These are phyloP conservation scores for Ceratocystis huliohia DNA, from an alignment of 2,329 filamentous ascomycete species.

Conservation along the genomic window DNA sequence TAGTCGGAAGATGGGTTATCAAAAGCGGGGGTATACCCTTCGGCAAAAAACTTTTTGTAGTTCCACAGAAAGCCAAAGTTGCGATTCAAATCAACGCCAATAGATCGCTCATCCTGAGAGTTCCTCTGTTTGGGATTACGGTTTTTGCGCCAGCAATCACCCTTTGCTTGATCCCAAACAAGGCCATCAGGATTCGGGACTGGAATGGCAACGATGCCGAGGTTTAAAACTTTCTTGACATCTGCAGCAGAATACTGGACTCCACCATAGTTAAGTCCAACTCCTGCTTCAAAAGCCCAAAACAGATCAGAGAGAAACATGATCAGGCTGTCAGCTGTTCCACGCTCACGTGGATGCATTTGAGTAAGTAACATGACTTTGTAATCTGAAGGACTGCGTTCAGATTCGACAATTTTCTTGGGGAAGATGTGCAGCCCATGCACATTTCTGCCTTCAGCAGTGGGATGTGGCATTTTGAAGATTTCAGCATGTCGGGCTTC, in stretches of 20 bases:
- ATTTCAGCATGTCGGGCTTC: slow-evolving; percentile 31
- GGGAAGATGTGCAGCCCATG: slow-evolving; percentile 28
- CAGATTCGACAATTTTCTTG: slow-evolving; percentile 12
- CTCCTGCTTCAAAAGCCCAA: slow-evolving; percentile 37
- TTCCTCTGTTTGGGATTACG: slow-evolving; percentile 30
- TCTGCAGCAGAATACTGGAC: slow-evolving; percentile 40
- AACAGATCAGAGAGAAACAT: slow-evolving; percentile 48
- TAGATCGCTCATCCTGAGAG: slow-evolving; percentile 23
- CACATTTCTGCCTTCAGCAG: slow-evolving; percentile 32
- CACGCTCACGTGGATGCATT: slow-evolving; percentile 47
- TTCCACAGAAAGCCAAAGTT: slow-evolving; percentile 49
- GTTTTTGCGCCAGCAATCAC: slow-evolving; percentile 45
- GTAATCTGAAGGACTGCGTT: slow-evolving; percentile 26
- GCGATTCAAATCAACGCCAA: slow-evolving; percentile 39
- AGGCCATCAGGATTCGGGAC: slow-evolving; percentile 44
- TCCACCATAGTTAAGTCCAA: slow-evolving; percentile 40
- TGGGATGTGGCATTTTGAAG: slow-evolving; percentile 34
- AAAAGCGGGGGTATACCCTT: slow-evolving; percentile 30
- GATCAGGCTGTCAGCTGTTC: slow-evolving; percentile 42
- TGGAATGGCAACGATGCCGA: slow-evolving; percentile 42
- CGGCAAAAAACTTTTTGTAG: slow-evolving; percentile 34
- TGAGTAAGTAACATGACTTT: slow-evolving; percentile 41
- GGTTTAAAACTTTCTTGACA: slow-evolving; percentile 38
- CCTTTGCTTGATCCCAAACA: slow-evolving; percentile 37
- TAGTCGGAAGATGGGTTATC: slow-evolving; percentile 33